A percentile compares a stretch with the other conserved stretches of the same genome.
phyloP scores from a whole-genome alignment of 352 stramenopile species.

The Phytophthora pistaciae region DNA sequence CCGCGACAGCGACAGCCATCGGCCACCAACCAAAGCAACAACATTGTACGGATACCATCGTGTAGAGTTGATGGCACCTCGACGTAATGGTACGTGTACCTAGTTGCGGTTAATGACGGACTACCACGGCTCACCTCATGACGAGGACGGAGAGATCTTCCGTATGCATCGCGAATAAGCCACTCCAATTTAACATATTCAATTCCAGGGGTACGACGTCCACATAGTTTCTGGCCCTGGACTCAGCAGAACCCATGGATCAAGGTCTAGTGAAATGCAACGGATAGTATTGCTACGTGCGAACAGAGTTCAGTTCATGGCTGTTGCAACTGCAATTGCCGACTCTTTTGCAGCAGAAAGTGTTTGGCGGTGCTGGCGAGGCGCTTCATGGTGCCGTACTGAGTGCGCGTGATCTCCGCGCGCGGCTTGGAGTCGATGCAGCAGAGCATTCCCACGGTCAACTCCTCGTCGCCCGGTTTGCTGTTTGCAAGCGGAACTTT shows the following conservation, averaged over 20 bases:
- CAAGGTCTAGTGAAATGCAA: too few species aligned
- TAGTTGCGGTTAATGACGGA: too few species aligned
- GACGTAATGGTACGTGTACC: too few species aligned
- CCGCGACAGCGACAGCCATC: neutral
- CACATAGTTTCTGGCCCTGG: neutral
- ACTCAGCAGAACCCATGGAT: neutral
- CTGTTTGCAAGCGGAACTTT: conserved; percentile 18
- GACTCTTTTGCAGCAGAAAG: conserved; percentile 24
- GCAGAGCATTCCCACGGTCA: conserved; percentile 42
- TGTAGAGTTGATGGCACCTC: too few species aligned
- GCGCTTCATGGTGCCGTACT: conserved; percentile 43
- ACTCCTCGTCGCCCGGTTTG: conserved; percentile 1
- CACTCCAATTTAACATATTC: neutral
- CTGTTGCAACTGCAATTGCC: neutral
- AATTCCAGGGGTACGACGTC: neutral
- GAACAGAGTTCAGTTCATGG: neutral
- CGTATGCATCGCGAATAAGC: too few species aligned
- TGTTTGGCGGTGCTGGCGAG: conserved; percentile 22
- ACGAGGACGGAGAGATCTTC: too few species aligned
- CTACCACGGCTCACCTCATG: too few species aligned
- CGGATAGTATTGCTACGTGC: too few species aligned
- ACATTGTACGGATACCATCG: neutral
- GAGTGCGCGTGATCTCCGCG: conserved; percentile 37
- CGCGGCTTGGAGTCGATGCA: conserved; percentile 39
- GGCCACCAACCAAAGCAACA: neutral